Conservation (phyloP, 495 filamentous ascomycete species). For the Lophiotrema nucula region DNA sequence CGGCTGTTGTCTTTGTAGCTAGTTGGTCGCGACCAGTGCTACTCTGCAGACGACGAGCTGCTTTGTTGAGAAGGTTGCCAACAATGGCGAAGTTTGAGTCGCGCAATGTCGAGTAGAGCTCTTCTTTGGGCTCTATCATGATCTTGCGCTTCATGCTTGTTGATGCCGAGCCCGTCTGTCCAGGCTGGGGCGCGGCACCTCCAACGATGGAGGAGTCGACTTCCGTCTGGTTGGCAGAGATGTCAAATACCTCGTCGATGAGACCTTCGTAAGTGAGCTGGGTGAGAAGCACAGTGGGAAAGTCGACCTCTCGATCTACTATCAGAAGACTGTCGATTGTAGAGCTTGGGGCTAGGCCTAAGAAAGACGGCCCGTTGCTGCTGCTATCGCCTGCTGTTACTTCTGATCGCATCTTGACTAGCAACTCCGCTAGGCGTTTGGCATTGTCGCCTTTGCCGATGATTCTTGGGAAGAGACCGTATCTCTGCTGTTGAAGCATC, state of each 20-base stretch:
- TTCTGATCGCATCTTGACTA: conserved; percentile 92
- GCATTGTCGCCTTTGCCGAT: conserved; percentile 96
- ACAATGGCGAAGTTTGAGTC: conserved; percentile 96
- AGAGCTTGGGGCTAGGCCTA: conserved; percentile 80
- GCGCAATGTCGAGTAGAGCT: conserved; percentile 82
- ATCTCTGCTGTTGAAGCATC: conserved; percentile 87
- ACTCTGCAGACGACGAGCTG: conserved; percentile 80
- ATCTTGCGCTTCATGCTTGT: conserved; percentile 81
- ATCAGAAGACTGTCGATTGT: conserved; percentile 87
- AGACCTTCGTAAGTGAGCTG: conserved; percentile 97
- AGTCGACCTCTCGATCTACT: conserved; percentile 92
- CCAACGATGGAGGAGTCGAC: conserved; percentile 92
- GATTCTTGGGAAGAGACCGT: conserved; percentile 93
- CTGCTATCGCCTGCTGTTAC: conserved; percentile 75
- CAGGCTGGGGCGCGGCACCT: conserved; percentile 54
- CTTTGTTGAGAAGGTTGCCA: conserved; percentile 81
- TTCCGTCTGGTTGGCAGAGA: conserved; percentile 83
- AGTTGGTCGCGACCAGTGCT: conserved; percentile 85
- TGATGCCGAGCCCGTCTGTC: conserved; percentile 53
- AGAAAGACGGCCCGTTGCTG: conserved; percentile 54
- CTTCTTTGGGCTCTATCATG: conserved; percentile 82
- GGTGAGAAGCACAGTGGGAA: conserved; percentile 84
- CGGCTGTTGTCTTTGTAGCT: conserved; percentile 78
- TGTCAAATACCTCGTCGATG: conserved; percentile 90
- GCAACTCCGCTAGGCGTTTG: conserved; percentile 78